phyloP scores from a whole-genome alignment of 78 protist species.

The Dictyostelium intermedium region DNA sequence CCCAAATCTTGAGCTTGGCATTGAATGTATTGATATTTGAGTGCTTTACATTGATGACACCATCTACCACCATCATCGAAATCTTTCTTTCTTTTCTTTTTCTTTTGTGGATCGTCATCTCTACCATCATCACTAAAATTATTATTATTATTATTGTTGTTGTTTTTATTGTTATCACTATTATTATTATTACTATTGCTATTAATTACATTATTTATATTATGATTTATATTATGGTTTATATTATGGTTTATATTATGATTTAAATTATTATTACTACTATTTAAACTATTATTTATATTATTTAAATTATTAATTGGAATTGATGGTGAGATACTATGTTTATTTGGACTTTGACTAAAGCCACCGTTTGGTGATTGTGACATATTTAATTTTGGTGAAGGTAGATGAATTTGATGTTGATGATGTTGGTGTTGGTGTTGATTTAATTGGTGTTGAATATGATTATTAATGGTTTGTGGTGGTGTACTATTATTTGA shows the following conservation, averaged over 20 bases:
- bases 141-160: not conserved
- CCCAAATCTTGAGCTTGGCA: conserved; percentile 60
- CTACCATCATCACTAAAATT: not conserved
- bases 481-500: conserved; percentile 10
- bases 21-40: conserved; percentile 57
- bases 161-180: not conserved
- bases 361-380: conserved; percentile 12
- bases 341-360: not conserved
- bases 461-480: not conserved
- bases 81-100: conserved; percentile 49
- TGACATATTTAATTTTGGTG: conserved; percentile 14
- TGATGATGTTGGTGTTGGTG: not conserved
- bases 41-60: conserved; percentile 80
- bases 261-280: not conserved
- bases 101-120: not conserved
- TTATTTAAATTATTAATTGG: not conserved
- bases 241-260: not conserved
- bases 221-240: not conserved
- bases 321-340: not conserved
- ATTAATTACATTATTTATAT: not conserved
- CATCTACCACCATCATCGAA: conserved; percentile 68
- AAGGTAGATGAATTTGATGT: not conserved
- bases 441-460: not conserved
- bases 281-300: not conserved
- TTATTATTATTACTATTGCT: not conserved